Conservation (phyloP, 2,329 filamentous ascomycete species). For the Clonostachys rhizophaga region DNA sequence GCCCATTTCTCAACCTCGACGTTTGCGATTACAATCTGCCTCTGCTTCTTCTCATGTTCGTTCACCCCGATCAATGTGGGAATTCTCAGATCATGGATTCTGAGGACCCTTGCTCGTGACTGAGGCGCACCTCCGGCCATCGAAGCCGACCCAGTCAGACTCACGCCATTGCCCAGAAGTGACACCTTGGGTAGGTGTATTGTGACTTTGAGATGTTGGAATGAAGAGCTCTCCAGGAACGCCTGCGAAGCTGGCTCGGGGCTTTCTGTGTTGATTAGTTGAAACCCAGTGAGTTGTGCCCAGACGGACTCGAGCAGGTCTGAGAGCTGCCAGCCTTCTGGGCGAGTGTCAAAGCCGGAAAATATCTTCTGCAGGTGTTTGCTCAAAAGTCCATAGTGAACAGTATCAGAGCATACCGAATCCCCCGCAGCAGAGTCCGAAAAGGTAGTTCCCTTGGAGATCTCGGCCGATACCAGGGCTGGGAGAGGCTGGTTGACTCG, state of each 20-base stretch:
- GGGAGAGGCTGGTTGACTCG: slow-evolving; percentile 56
- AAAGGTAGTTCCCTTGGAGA: slow-evolving; percentile 54
- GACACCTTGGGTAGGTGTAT: slow-evolving; percentile 64
- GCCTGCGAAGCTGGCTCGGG: slow-evolving; percentile 4
- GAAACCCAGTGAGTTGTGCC: background rate
- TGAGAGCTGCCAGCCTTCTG: background rate
- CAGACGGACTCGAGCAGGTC: background rate
- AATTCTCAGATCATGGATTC: slow-evolving; percentile 53
- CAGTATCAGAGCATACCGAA: slow-evolving; percentile 61
- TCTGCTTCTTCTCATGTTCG: slow-evolving; percentile 60
- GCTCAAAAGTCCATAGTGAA: slow-evolving; percentile 70
- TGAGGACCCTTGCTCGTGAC: slow-evolving; percentile 26
- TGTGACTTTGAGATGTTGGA: slow-evolving; percentile 45
- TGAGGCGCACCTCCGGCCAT: slow-evolving; percentile 10
- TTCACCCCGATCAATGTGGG: slow-evolving; percentile 72
- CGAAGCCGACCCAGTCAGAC: slow-evolving; percentile 37
- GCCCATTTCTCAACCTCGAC: slow-evolving; percentile 54
- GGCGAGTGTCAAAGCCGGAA: slow-evolving; percentile 6
- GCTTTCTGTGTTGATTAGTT: background rate
- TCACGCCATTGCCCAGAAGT: slow-evolving; percentile 57
- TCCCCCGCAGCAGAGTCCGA: slow-evolving; percentile 53
- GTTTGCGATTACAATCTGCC: slow-evolving; percentile 62
- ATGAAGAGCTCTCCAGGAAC: slow-evolving; percentile 21
- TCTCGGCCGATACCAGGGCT: slow-evolving; percentile 51
- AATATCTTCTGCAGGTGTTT: slow-evolving; percentile 55